Evolutionary conservation across 1,284 basidiomycete species (phyloP).

Genomic region (Ustilago hordei): DNA sequence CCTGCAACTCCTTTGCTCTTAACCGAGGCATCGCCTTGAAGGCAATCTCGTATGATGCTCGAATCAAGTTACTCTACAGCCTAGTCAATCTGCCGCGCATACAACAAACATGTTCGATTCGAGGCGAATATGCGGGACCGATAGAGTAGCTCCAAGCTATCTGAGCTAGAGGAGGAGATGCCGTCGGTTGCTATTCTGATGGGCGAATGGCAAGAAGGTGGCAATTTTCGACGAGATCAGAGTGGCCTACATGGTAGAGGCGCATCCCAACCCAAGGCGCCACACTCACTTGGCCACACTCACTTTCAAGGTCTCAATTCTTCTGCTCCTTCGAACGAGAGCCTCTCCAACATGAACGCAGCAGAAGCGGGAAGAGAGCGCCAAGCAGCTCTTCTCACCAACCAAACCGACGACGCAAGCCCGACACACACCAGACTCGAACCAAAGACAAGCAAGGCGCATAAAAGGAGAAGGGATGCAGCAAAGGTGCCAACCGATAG

Average conservation of each 20-base stretch:
- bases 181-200: background rate
- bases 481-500: constrained; percentile 3
- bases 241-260: constrained; percentile 1
- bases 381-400: background rate
- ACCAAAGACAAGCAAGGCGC: constrained; percentile 6
- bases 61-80: too few relatives aligned
- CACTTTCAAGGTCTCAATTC: background rate
- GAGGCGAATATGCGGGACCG: background rate
- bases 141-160: background rate
- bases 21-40: constrained; percentile 1
- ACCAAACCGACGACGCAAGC: constrained; percentile 9
- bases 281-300: background rate
- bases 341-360: background rate
- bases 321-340: background rate
- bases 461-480: background rate
- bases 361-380: background rate
- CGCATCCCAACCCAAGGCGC: constrained; percentile 10
- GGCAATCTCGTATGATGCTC: background rate
- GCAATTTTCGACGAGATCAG: background rate
- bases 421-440: background rate
- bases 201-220: background rate
- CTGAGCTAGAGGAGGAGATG: background rate
- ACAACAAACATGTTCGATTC: background rate
- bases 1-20: background rate
- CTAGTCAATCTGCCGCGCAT: background rate